Base-by-base conservation (phyloP, 495 filamentous ascomycete genomes). In the Penicillium tannophilum region DNA sequence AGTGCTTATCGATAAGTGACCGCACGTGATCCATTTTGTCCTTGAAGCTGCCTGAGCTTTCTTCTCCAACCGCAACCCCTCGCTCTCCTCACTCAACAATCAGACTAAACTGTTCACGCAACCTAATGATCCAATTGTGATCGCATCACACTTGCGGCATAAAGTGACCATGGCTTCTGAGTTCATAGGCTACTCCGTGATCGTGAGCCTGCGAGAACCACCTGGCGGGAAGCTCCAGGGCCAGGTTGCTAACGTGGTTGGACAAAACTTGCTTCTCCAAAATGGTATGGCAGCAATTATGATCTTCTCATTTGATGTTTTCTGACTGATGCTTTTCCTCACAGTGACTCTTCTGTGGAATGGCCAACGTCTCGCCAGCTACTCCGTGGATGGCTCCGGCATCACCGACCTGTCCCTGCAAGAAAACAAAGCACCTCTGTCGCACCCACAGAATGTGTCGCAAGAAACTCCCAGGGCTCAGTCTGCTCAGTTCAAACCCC, bases 121-220 rank as follows among this genome's bases (percentile, higher is more conserved):
- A 39, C 49, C 51, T 54, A 35, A 55, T 63, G 57, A 20, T 59
- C 36, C 30, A 49, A 41, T 44, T 53, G 54, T 54, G 12, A 55
- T n/a, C 52, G 49, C 19, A 41, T 5, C 11, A 43, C 9, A 28
- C 4, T 41, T 30, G 45, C 24, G 39, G 42, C 36, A 45, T 36
- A 36, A 19, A 26, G 46, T 53, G 52, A 76, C 39, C 59, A 90
- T 90, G 86, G 81, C 85, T 14, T 73, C 80, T 59, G 81, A 88
- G 62, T 93, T 94, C 71, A 87, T 92, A 60, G 92, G 92, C 33
- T 82, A 91, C 66, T 85, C 86, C 57, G 90, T 96, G 69, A 71
- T 88, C 52, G 85, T 95, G 62, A 92, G 86, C 12, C 78, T 96
- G 51, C 83, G 76, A 52, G 72, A 85, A 49, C 91, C 91, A 28